These are phyloP conservation scores for Rhizoclosmatium sp. DNA, from an alignment of 192 early-diverging fungal species.

Conservation along the genomic window DNA sequence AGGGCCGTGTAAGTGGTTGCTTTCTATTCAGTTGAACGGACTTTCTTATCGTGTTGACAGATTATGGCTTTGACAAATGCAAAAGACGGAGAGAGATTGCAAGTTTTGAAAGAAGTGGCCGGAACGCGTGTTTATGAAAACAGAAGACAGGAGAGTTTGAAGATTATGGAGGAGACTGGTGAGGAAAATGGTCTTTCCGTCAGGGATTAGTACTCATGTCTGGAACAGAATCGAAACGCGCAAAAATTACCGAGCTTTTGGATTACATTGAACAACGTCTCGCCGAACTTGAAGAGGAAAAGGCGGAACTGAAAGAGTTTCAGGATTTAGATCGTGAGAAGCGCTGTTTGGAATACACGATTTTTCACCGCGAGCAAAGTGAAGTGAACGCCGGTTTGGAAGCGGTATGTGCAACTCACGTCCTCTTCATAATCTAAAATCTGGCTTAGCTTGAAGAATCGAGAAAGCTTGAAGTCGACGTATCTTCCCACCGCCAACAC, in stretches of 20 bases:
- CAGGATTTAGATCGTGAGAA: conserved; percentile 86
- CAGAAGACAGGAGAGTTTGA: conserved; percentile 85
- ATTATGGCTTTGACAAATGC: conserved; percentile 93
- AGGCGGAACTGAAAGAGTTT: conserved; percentile 89
- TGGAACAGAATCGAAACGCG: conserved; percentile 72
- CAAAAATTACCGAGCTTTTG: conserved; percentile 90
- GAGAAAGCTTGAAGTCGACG: conserved; percentile 59
- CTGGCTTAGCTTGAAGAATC: conserved; percentile 44
- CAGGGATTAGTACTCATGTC: too few relatives aligned
- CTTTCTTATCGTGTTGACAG: conserved; percentile 44
- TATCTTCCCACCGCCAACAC: conserved; percentile 67
- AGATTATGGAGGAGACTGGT: conserved; percentile 93
- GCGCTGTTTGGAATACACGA: conserved; percentile 90
- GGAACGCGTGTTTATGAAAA: conserved; percentile 97
- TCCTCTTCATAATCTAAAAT: conserved; percentile 32
- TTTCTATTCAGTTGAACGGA: not conserved
- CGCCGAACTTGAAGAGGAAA: conserved; percentile 90
- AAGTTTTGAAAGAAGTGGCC: conserved; percentile 96
- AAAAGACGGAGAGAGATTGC: conserved; percentile 88
- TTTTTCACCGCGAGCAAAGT: conserved; percentile 87
- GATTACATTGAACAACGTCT: conserved; percentile 88
- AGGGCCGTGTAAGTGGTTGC: conserved; percentile 77
- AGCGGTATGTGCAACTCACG: conserved; percentile 53
- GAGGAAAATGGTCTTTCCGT: conserved; percentile 2
- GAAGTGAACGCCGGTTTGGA: conserved; percentile 82